These are phyloP conservation scores for Quercus alba DNA, from an alignment of 306 rosid species.

Conservation along the genomic window DNA sequence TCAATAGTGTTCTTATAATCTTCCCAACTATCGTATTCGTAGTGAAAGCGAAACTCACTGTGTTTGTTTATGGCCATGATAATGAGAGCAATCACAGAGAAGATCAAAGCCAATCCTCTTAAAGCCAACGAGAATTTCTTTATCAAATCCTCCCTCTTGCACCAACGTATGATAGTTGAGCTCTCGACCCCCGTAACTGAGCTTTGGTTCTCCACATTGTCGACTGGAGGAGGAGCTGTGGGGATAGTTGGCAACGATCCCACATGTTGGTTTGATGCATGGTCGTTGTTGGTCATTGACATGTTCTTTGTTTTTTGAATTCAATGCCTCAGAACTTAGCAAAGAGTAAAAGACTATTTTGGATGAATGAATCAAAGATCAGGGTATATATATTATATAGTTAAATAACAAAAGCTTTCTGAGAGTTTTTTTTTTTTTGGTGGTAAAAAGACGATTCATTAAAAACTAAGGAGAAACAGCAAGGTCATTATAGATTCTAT, in stretches of 20 bases:
- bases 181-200: slow-evolving; percentile 9
- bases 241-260: slow-evolving; percentile 27
- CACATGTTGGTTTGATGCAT: slow-evolving; percentile 25
- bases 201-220: background rate
- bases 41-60: slow-evolving; percentile 31
- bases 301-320: too few relatives aligned
- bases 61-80: slow-evolving; percentile 63
- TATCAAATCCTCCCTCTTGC: slow-evolving; percentile 60
- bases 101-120: slow-evolving; percentile 51
- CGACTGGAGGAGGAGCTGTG: background rate
- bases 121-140: slow-evolving; percentile 47
- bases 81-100: slow-evolving; percentile 50
- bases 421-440: too few relatives aligned
- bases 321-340: too few relatives aligned
- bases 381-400: background rate
- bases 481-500: too few relatives aligned
- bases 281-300: background rate
- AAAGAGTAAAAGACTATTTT: background rate
- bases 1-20: slow-evolving; percentile 48
- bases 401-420: background rate
- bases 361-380: background rate
- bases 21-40: slow-evolving; percentile 48
- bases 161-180: slow-evolving; percentile 36
- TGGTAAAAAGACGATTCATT: too few relatives aligned
- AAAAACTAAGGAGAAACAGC: too few relatives aligned